Percentiles rank a stretch among this genome's conserved stretches.
Conservation (phyloP, 169 alveolate genomes). For the Plasmodium coatneyi region DNA sequence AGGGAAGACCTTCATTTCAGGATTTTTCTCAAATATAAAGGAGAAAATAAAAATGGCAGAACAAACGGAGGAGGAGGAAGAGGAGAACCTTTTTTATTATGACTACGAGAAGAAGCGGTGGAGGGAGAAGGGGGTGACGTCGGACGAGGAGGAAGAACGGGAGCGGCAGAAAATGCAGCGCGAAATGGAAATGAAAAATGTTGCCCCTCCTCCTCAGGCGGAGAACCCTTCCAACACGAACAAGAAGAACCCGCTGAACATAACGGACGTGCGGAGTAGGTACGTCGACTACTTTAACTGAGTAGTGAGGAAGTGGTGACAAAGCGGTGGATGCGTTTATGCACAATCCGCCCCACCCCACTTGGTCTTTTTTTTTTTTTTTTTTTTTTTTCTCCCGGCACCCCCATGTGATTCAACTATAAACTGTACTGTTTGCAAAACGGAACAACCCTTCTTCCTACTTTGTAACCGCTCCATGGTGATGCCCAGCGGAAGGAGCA, state of each 20-base stretch:
- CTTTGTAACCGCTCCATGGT: background rate
- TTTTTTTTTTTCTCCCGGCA: background rate
- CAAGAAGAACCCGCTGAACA: conserved; percentile 32
- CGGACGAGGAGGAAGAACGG: conserved; percentile 71
- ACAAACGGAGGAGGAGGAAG: conserved; percentile 36
- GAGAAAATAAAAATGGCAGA: conserved; percentile 55
- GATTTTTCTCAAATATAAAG: conserved; percentile 51
- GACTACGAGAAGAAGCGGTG: conserved; percentile 73
- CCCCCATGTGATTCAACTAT: background rate
- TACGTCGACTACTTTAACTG: conserved; percentile 70
- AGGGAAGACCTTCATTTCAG: conserved; percentile 58
- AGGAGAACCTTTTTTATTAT: conserved; percentile 71
- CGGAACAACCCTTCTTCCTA: background rate
- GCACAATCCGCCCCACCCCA: background rate
- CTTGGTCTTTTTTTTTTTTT: background rate
- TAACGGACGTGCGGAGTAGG: conserved; percentile 59
- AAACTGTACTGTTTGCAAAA: background rate
- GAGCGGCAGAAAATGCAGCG: conserved; percentile 28
- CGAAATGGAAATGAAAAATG: conserved; percentile 61
- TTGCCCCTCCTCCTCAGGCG: conserved; percentile 45
- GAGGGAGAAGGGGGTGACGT: conserved; percentile 75
- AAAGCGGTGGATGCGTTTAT: background rate
- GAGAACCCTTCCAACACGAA: background rate
- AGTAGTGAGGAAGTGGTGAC: background rate
- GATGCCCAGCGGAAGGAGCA: background rate